Evolutionary conservation across 1,284 basidiomycete genomes (phyloP), one percentile per base, ranked within the genome.

Genomic region (Cutaneotrichosporon dermatis): DNA sequence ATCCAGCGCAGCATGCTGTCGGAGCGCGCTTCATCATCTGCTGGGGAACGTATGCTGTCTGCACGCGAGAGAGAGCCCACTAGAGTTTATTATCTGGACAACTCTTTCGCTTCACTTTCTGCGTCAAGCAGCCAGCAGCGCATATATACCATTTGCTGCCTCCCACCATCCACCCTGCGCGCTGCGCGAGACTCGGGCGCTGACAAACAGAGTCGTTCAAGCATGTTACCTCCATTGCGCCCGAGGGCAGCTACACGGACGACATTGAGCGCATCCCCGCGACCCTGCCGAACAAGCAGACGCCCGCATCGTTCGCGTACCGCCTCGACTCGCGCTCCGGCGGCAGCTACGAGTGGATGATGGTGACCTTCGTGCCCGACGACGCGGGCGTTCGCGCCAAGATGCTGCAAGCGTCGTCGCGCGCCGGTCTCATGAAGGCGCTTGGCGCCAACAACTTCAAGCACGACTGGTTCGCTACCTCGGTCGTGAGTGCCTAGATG

Each of bases 331-430:
- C 63, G 49, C 71, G 74, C 56, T 65, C 66, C 15, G 64, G 46
- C 8, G 74, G 72, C 4, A 66, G 66, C 48, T 75, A 66, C 52
- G 75, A 77, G 59, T 79, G 77, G 77, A 74, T 78, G 70, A 74
- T 77, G 72, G 68, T 79, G 55, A 77, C 75, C 1, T 79, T 72
- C 62, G 76, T 79, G 4, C 77, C 77, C 4, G 77, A 79, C 59
- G 69, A 74, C 58, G 77, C 77, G n/a, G 72, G 70, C 4, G 76
- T 77, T 10, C 68, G 77, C 46, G 71, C 73, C 16, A 79, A 95
- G 88, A 95, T 94, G 92, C 81, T 95, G 35, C 93, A 94, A 75
- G 92, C 92, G n/a, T 88, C 90, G 1, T 87, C 88, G 0, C 85
- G 90, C 54, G 81, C 83, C 34, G 84, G 87, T 6, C 81, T 94